Base-by-base conservation (phyloP, 768 basidiomycete genomes). In the Rhodocollybia butyracea region DNA sequence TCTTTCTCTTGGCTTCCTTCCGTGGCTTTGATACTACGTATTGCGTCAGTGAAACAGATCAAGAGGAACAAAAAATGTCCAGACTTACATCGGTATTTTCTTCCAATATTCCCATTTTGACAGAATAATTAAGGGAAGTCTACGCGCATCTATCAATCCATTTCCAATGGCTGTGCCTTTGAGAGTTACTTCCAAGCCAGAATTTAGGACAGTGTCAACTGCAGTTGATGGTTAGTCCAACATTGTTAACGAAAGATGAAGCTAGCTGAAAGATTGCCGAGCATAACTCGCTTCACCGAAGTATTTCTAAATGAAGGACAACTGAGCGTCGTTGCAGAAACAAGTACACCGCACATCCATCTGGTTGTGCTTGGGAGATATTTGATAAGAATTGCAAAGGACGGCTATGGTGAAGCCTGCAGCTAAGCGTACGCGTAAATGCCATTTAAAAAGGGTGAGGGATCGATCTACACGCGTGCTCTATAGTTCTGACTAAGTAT, bases 271-370 rank as follows among this genome's bases (percentile, higher is more conserved):
- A 69, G 89, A 98, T 73, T 98, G 95, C 22, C 97, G 97, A 27
- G 95, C 97, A 68, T 85, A 99, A 58, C 92, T 94, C 76, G 98
- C 97, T 57, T 97, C 97, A 0, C 90, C 91, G 4, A 99, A 72
- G 70, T 95, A 99, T 5, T 94, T 97, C 95, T 98, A 41, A 57
- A 30, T 17, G 46, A 29, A n/a, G 10, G 13, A 40, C 54, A 34
- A n/a, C 53, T 26, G 30, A 6, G 45, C 57, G 52, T 31, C 24
- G n/a, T n/a, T n/a, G n/a, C n/a, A n/a, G n/a, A 59, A 38, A 50
- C 38, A 26, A 22, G 40, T 26, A 17, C 19, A 24, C 19, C 93
- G 61, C 64, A 96, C 94, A 70, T 98, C 95, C 64, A 91, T 80
- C 38, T 73, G 71, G 60, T 76, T 66, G 65, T 92, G 89, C 65